Conservation (phyloP, 2,329 filamentous ascomycete genomes). For the Alternaria hordeiaustralica region DNA sequence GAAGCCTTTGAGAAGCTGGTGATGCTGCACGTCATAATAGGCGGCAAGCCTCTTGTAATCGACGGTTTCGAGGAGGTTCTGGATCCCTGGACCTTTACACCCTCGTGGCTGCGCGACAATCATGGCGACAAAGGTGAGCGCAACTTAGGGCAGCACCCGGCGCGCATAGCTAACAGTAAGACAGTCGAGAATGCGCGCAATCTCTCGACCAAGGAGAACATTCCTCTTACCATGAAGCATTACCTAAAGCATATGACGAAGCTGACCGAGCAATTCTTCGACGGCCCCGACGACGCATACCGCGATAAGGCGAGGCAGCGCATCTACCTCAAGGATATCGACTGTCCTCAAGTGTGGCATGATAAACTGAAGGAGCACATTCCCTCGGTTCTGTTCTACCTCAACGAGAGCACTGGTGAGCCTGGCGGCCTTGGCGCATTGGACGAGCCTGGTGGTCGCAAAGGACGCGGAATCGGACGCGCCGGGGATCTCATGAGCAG, state of each 20-base stretch:
- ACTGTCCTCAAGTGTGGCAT: constrained; percentile 88
- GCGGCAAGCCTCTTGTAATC: constrained; percentile 87
- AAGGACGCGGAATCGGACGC: constrained; percentile 67
- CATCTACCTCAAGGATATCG: constrained; percentile 95
- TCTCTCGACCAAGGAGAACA: constrained; percentile 72
- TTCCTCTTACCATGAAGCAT: constrained; percentile 86
- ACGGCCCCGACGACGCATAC: constrained; percentile 71
- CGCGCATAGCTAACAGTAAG: constrained; percentile 22
- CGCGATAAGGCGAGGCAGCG: constrained; percentile 81
- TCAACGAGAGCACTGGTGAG: constrained; percentile 77
- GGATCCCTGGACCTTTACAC: constrained; percentile 78
- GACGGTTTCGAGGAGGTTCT: constrained; percentile 83
- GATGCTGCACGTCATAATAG: constrained; percentile 79
- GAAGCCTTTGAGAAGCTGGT: constrained; percentile 87
- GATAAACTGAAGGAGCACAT: constrained; percentile 78
- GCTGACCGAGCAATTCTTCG: constrained; percentile 79
- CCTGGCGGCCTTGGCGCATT: constrained; percentile 62
- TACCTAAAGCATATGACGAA: constrained; percentile 88
- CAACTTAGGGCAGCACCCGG: constrained; percentile 23
- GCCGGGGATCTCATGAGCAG: constrained; percentile 96
- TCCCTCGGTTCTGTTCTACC: constrained; percentile 83
- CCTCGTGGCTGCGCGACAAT: constrained; percentile 78
- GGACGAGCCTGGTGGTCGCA: constrained; percentile 55
- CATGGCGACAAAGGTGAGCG: constrained; percentile 77
- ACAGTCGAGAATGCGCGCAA: constrained; percentile 85